Evolutionary conservation across 2,329 filamentous ascomycete genomes (phyloP), one percentile per base, ranked within the genome.

Genomic region (Alternaria sp.): DNA sequence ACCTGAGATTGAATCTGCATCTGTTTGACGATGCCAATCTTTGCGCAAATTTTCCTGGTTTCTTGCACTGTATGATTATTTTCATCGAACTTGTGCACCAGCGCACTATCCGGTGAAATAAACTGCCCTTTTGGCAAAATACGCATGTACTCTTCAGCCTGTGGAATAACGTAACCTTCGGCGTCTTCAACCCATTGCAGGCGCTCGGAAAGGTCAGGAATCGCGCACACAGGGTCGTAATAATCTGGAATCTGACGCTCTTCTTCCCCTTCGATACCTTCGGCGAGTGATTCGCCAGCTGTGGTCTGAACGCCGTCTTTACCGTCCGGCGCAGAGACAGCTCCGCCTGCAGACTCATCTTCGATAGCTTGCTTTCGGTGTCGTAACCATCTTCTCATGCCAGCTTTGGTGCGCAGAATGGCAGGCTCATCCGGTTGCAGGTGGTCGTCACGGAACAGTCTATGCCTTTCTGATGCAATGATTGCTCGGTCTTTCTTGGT

Each of bases 1-100:
- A 92, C 91, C 85, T 97, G 95, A 51, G 93, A 92, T 77, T 99
- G 95, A 53, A 98, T 87, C 79, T 99, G 95, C 95, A 99, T 99
- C 80, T 99, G 95, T 81, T 98, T 99, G 75, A 99, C 95, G 61
- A 99, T 92, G 48, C 92, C 90, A 75, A 99, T 97, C 80, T 98
- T 99, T 10, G 93, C 93, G 71, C 93, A 96, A 29, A 99, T 85
- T 75, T 97, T 98, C 67, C 95, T 86, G 0, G 95, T 99, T 72
- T 98, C 94, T 77, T 99, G 95, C 84, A 99, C 93, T 74, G 97
- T 93, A 60, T 88, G 87, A 78, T 98, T 92, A 69, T 99, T 99
- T 54, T 88, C 86, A 68, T 97, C 92, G 78, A 99, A 90, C 74
- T 90, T 94, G 68, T 87, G 87, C 1, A 90, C 84, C 34, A 99